Conservation (phyloP, 306 rosid genomes). For the Calophaca sinica region DNA sequence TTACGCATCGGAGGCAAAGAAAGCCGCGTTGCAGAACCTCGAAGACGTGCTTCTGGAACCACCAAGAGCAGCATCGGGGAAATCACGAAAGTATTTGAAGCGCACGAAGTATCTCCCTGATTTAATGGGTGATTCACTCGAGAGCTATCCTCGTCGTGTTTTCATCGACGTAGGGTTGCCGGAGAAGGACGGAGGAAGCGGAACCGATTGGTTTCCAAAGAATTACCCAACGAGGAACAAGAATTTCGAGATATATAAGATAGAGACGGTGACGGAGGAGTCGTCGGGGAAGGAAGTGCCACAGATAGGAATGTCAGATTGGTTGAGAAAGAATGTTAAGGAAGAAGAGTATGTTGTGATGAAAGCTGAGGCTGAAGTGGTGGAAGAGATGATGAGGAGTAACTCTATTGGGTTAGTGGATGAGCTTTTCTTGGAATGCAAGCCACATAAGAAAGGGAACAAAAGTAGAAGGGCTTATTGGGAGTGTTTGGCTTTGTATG, state of each 20-base stretch:
- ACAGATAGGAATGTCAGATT: conserved; percentile 63
- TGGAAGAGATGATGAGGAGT: conserved; percentile 74
- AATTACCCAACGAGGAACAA: conserved; percentile 74
- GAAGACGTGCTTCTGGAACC: conserved; percentile 88
- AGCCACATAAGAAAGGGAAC: conserved; percentile 42
- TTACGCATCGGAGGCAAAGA: conserved; percentile 55
- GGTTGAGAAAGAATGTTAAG: conserved; percentile 71
- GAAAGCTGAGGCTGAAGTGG: conserved; percentile 85
- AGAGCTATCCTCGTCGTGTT: conserved; percentile 68
- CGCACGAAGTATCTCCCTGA: conserved; percentile 68
- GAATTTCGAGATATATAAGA: conserved; percentile 70
- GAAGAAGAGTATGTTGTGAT: conserved; percentile 87
- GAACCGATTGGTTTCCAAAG: conserved; percentile 58
- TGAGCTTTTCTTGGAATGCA: conserved; percentile 91
- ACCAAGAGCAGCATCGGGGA: conserved; percentile 71
- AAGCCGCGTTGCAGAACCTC: conserved; percentile 66
- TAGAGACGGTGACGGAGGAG: conserved; percentile 57
- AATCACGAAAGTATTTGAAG: conserved; percentile 61
- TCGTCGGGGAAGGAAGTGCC: conserved; percentile 42
- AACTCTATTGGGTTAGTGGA: conserved; percentile 64
- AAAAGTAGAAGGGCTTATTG: conserved; percentile 70
- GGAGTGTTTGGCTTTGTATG: conserved; percentile 87
- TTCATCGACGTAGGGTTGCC: conserved; percentile 72
- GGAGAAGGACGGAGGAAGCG: conserved; percentile 63
- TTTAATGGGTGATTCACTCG: conserved; percentile 77